Conservation (phyloP, 2,329 filamentous ascomycete genomes). For the Aspergillus costaricaensis region DNA sequence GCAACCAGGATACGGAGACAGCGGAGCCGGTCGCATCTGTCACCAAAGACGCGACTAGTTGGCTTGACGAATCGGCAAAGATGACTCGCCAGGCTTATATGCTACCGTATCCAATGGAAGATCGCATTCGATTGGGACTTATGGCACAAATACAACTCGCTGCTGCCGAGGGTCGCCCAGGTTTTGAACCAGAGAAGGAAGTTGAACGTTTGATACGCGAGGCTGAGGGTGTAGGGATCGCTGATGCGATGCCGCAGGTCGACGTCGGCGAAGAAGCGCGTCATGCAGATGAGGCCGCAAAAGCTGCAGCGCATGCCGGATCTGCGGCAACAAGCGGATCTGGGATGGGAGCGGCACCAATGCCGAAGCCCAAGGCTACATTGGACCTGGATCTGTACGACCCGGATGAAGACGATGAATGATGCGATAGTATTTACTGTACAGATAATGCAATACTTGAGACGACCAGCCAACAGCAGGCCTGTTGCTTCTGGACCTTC, state of each 20-base stretch:
- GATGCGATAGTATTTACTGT: slow-evolving; percentile 8
- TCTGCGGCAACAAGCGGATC: slow-evolving; percentile 24
- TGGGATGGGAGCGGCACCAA: slow-evolving; percentile 19
- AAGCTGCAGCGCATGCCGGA: slow-evolving; percentile 35
- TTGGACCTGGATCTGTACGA: slow-evolving; percentile 50
- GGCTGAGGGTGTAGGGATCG: slow-evolving; percentile 56
- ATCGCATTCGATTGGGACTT: slow-evolving; percentile 47
- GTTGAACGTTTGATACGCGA: slow-evolving; percentile 52
- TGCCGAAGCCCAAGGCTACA: slow-evolving; percentile 40
- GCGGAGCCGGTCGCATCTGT: slow-evolving; percentile 39
- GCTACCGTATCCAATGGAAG: slow-evolving; percentile 48
- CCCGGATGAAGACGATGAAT: slow-evolving; percentile 48
- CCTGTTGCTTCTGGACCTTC: not conserved
- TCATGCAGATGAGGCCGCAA: slow-evolving; percentile 34
- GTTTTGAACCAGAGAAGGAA: slow-evolving; percentile 58
- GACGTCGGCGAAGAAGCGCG: slow-evolving; percentile 39
- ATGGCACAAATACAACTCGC: slow-evolving; percentile 48
- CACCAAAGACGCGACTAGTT: slow-evolving; percentile 43
- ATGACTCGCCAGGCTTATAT: slow-evolving; percentile 43
- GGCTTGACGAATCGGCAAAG: slow-evolving; percentile 46
- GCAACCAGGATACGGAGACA: slow-evolving; percentile 19
- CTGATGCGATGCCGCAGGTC: slow-evolving; percentile 43
- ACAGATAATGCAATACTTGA: not conserved
- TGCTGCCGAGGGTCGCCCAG: slow-evolving; percentile 52
- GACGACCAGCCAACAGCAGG: not conserved